Percentiles rank a stretch among this genome's conserved stretches.
phyloP scores from a whole-genome alignment of 1,139 yeast species.

The Meyerozyma elateridarum region DNA sequence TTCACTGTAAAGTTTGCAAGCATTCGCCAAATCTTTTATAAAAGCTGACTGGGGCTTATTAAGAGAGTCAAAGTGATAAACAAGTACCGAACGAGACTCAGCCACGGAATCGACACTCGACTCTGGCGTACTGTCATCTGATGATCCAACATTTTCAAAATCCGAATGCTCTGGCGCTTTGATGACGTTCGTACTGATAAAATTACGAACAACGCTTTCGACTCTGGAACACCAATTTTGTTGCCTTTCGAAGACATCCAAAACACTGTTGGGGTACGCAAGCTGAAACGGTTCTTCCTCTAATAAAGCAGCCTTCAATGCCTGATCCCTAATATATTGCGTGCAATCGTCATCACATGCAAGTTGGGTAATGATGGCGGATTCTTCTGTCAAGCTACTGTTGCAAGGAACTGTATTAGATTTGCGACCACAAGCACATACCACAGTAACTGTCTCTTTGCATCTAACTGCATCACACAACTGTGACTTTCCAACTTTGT shows the following conservation, averaged over 20 bases:
- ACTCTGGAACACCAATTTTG: slow-evolving; percentile 60
- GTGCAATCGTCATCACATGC: slow-evolving; percentile 74
- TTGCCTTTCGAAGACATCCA: slow-evolving; percentile 47
- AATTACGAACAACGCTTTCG: slow-evolving; percentile 48
- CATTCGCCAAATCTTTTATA: slow-evolving; percentile 61
- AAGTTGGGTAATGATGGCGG: slow-evolving; percentile 31
- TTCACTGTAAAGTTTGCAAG: slow-evolving; percentile 58
- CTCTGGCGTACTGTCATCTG: background rate
- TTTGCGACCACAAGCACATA: slow-evolving; percentile 65
- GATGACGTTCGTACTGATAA: slow-evolving; percentile 24
- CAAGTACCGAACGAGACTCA: slow-evolving; percentile 8
- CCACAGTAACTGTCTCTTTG: slow-evolving; percentile 42
- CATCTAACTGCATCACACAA: slow-evolving; percentile 41
- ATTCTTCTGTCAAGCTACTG: slow-evolving; percentile 29
- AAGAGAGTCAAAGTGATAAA: slow-evolving; percentile 72
- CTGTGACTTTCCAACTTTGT: slow-evolving; percentile 30
- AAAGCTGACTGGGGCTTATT: slow-evolving; percentile 62
- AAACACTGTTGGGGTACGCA: slow-evolving; percentile 41
- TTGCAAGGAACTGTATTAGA: slow-evolving; percentile 48
- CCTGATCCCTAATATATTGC: slow-evolving; percentile 52
- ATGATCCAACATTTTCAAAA: slow-evolving; percentile 11
- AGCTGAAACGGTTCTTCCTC: slow-evolving; percentile 11
- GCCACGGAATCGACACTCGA: background rate
- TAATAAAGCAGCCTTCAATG: slow-evolving; percentile 55
- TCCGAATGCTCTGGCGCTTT: slow-evolving; percentile 19